phyloP scores from a whole-genome alignment of 129 eudicot species.

The Escallonia rubra region DNA sequence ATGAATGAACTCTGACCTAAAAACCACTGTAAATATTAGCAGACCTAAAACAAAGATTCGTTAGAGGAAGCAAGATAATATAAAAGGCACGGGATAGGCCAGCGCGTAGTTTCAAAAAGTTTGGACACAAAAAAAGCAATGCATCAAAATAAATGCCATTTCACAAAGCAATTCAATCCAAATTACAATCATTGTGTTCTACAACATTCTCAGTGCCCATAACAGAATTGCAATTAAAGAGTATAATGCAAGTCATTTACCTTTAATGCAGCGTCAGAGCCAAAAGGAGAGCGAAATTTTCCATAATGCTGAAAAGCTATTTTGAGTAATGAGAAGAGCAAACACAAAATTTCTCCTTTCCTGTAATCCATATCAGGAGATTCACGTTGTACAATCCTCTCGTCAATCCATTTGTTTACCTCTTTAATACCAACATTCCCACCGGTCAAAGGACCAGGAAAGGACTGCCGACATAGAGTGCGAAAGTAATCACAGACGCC shows the following conservation, averaged over 20 bases:
- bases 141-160: no score
- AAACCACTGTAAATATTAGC: no score
- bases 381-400: constrained; percentile 54
- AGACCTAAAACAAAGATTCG: no score
- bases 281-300: constrained; percentile 89
- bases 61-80: no score
- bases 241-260: constrained; percentile 25
- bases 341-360: constrained; percentile 48
- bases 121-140: no score
- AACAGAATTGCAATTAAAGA: neutral
- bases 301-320: constrained; percentile 87
- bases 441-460: constrained; percentile 86
- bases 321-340: constrained; percentile 83
- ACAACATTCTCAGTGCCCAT: neutral
- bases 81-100: no score
- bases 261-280: constrained; percentile 65
- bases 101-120: no score
- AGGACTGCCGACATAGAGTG: constrained; percentile 67
- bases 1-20: no score
- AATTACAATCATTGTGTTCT: neutral
- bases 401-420: constrained; percentile 87
- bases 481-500: constrained; percentile 51
- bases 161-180: neutral
- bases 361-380: constrained; percentile 41
- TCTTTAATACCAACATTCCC: constrained; percentile 79